A percentile compares a stretch with the other conserved stretches of the same genome.
phyloP scores from a whole-genome alignment of 805 yeast genomes.

The Clavispora asparagi region DNA sequence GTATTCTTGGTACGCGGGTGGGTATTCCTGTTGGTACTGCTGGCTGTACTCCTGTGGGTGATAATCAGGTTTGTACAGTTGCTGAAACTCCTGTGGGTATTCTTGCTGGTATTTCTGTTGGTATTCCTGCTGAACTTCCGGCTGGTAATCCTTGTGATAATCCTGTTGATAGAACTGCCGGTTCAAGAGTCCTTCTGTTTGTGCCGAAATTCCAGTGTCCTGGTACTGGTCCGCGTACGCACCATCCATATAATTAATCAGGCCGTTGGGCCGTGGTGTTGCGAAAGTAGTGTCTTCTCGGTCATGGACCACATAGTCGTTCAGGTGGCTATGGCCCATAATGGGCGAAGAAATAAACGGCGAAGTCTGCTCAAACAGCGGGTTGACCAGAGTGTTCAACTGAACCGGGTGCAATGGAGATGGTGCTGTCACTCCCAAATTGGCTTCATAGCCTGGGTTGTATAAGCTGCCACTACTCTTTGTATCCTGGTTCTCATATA shows the following conservation, averaged over 20 bases:
- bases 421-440: neutral
- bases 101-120: neutral
- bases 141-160: neutral
- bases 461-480: neutral
- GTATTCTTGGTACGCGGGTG: neutral
- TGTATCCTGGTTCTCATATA: neutral
- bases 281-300: neutral
- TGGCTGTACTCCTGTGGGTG: neutral
- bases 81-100: neutral
- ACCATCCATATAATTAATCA: neutral
- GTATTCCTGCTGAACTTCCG: neutral
- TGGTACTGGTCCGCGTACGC: neutral
- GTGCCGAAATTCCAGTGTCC: neutral
- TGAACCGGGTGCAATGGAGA: neutral
- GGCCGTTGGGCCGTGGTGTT: neutral
- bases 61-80: neutral
- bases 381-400: neutral
- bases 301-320: neutral
- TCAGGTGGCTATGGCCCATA: neutral
- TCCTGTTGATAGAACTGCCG: neutral
- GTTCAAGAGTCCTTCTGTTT: neutral
- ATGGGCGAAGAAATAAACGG: neutral
- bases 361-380: neutral
- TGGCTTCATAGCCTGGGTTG: neutral
- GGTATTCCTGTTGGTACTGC: neutral